These are phyloP conservation scores for Rhodotorula diobovata DNA, from an alignment of 768 basidiomycete species.

Conservation along the genomic window DNA sequence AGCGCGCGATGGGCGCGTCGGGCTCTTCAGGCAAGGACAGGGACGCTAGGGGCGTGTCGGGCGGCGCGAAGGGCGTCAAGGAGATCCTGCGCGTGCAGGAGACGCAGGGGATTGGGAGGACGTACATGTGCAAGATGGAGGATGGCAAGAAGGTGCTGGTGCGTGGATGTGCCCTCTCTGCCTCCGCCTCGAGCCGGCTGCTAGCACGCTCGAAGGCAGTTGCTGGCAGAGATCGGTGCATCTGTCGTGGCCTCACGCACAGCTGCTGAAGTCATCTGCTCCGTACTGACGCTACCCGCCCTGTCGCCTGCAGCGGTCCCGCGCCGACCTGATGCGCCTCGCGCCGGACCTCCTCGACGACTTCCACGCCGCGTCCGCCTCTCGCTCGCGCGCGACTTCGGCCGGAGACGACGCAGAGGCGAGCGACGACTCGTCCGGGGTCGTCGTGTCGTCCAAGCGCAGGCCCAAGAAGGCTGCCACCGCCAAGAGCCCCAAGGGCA, in stretches of 20 bases:
- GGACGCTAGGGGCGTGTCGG: too few relatives aligned
- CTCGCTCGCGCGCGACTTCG: background rate
- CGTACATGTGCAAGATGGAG: slow-evolving; percentile 5
- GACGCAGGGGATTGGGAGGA: background rate
- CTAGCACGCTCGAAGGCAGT: too few relatives aligned
- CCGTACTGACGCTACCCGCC: too few relatives aligned
- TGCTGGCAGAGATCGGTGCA: too few relatives aligned
- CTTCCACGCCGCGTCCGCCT: background rate
- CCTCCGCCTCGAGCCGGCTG: too few relatives aligned
- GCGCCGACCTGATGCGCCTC: background rate
- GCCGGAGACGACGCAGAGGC: too few relatives aligned
- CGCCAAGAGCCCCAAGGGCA: background rate
- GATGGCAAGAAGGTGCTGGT: slow-evolving; percentile 22
- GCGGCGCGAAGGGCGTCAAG: background rate
- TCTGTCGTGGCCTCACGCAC: too few relatives aligned
- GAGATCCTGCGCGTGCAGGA: background rate
- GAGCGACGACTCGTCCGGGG: background rate
- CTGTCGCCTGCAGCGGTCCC: slow-evolving; percentile 17
- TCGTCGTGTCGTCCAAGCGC: background rate
- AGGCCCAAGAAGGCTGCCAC: background rate
- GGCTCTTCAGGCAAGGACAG: too few relatives aligned
- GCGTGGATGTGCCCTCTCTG: background rate
- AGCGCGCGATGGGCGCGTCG: too few relatives aligned
- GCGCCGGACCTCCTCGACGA: slow-evolving; percentile 20
- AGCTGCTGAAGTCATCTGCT: background rate